Percentiles rank a stretch among this genome's conserved stretches.
Conservation (phyloP, 1,139 yeast genomes). For the Diutina sp. region DNA sequence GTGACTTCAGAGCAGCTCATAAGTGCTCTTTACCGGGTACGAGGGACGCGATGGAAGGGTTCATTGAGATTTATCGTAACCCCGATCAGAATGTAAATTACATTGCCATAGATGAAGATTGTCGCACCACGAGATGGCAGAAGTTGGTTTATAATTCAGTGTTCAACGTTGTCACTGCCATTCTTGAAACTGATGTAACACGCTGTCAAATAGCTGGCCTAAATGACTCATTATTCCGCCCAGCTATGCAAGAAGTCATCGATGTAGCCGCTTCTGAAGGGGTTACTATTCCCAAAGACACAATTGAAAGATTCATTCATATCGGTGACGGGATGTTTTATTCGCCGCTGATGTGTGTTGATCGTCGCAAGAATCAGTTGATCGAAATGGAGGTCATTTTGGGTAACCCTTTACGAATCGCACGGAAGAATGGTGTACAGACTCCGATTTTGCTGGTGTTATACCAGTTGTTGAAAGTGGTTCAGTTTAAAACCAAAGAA, state of each 20-base stretch:
- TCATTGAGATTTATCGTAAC: slow-evolving; percentile 37
- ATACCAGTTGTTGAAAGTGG: slow-evolving; percentile 42
- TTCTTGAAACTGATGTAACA: slow-evolving; percentile 41
- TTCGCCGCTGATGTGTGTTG: slow-evolving; percentile 66
- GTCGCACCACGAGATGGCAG: slow-evolving; percentile 52
- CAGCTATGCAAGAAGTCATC: slow-evolving; percentile 54
- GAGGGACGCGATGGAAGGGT: slow-evolving; percentile 18
- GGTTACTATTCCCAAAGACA: slow-evolving; percentile 31
- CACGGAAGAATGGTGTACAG: slow-evolving; percentile 37
- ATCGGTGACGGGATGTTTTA: slow-evolving; percentile 55
- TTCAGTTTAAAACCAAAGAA: slow-evolving; percentile 21
- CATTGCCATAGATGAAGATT: slow-evolving; percentile 33
- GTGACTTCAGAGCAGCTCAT: slow-evolving; percentile 23
- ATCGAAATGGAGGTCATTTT: slow-evolving; percentile 61
- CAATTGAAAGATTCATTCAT: slow-evolving; percentile 36
- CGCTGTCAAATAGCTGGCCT: slow-evolving; percentile 45
- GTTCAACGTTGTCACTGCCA: slow-evolving; percentile 47
- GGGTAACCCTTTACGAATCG: slow-evolving; percentile 58
- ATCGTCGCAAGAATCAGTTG: slow-evolving; percentile 53
- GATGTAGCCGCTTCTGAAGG: slow-evolving; percentile 56
- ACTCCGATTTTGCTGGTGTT: slow-evolving; percentile 48
- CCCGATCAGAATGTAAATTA: slow-evolving; percentile 24
- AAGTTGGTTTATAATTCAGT: slow-evolving; percentile 61
- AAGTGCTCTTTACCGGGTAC: background rate
- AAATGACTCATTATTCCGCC: slow-evolving; percentile 33